These are phyloP conservation scores for Nicotiana knightiana DNA, from an alignment of 257 asterid genomes.

Conservation along the genomic window DNA sequence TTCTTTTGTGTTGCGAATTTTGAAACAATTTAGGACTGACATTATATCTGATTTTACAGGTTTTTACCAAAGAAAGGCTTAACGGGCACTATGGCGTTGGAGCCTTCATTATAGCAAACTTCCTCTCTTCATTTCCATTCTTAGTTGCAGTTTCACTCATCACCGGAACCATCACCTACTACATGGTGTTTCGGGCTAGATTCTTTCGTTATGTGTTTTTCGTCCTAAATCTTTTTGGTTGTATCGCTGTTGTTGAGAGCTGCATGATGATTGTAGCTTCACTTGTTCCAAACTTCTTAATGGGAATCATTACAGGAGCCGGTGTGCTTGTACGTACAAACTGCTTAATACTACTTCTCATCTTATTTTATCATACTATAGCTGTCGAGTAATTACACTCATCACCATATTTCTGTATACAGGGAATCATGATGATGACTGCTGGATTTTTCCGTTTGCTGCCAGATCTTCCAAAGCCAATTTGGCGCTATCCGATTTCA, in stretches of 20 bases:
- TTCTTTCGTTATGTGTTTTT: constrained; percentile 58
- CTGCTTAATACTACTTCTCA: not conserved
- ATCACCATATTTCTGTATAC: not conserved
- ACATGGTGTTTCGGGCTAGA: constrained; percentile 62
- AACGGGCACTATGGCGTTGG: constrained; percentile 83
- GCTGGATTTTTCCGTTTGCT: constrained; percentile 91
- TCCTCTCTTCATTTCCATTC: constrained; percentile 80
- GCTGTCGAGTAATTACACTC: not conserved
- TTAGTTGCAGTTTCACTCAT: constrained; percentile 51
- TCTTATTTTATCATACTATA: not conserved
- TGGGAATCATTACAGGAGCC: constrained; percentile 93
- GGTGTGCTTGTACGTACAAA: constrained; percentile 73
- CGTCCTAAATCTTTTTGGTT: constrained; percentile 70
- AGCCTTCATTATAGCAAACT: constrained; percentile 72
- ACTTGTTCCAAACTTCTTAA: constrained; percentile 80
- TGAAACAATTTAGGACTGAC: not conserved
- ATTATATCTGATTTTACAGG: constrained; percentile 30
- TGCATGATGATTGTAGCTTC: constrained; percentile 96
- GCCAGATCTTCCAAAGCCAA: constrained; percentile 70
- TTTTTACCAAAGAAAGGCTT: constrained; percentile 70
- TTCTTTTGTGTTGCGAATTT: not conserved
- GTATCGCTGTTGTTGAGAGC: constrained; percentile 88
- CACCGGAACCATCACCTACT: constrained; percentile 66
- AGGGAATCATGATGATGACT: constrained; percentile 98
- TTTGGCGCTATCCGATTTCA: constrained; percentile 89